Evolutionary conservation across 495 filamentous ascomycete genomes (phyloP).

Genomic region (Penicillium manginii): DNA sequence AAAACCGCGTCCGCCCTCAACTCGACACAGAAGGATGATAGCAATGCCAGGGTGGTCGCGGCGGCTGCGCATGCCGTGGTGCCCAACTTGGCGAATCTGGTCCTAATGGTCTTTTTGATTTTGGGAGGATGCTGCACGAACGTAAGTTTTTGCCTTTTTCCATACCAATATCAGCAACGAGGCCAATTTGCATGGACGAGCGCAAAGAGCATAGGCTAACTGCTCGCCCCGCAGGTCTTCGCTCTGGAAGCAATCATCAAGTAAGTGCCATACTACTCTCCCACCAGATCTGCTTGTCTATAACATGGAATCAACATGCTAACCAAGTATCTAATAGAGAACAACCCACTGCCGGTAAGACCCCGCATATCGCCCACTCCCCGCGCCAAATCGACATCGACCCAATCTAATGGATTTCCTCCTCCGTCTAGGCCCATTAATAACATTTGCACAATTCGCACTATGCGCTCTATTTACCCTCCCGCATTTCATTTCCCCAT

Average conservation of each 20-base stretch:
- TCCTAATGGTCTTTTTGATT: slow-evolving; percentile 81
- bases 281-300: not conserved
- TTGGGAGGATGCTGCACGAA: slow-evolving; percentile 98
- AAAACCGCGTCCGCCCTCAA: not conserved
- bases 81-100: slow-evolving; percentile 67
- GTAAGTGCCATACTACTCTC: slow-evolving; percentile 23
- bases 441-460: slow-evolving; percentile 93
- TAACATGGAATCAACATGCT: slow-evolving; percentile 5
- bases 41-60: slow-evolving; percentile 37
- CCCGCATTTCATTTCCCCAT: slow-evolving; percentile 70
- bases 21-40: no score
- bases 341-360: slow-evolving; percentile 34
- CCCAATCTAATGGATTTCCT: not conserved
- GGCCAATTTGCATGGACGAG: no score
- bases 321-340: slow-evolving; percentile 31
- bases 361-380: not conserved
- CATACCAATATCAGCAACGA: no score
- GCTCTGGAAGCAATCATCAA: slow-evolving; percentile 95
- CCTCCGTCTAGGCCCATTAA: slow-evolving; percentile 63
- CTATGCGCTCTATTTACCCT: slow-evolving; percentile 70
- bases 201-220: not conserved
- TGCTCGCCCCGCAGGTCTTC: slow-evolving; percentile 65
- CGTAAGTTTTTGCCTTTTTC: slow-evolving; percentile 52
- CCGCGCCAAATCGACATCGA: not conserved
- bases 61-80: slow-evolving; percentile 56